phyloP scores from a whole-genome alignment of 352 stramenopile genomes.

The Globisporangium paroecandrum region DNA sequence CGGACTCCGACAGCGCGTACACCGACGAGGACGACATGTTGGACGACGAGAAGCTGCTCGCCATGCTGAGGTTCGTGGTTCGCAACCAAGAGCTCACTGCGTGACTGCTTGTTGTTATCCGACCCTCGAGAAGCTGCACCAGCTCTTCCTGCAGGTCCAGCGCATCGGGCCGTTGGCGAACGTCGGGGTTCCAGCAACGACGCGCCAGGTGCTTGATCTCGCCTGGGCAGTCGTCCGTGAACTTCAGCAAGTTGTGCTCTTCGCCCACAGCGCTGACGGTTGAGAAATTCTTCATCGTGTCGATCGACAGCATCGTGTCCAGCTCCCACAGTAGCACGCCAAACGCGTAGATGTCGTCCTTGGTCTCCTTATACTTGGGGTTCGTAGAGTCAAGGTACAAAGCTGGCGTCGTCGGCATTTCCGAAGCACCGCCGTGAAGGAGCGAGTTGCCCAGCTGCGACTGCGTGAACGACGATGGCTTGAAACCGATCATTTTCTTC shows the following conservation, averaged over 20 bases:
- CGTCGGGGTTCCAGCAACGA: constrained; percentile 59
- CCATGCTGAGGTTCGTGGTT: constrained; percentile 36
- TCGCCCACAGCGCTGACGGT: constrained; percentile 17
- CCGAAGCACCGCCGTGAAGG: constrained; percentile 8
- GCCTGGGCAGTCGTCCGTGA: constrained; percentile 52
- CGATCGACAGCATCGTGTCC: constrained; percentile 67
- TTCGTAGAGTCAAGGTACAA: not conserved
- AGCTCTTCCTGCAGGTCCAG: constrained; percentile 78
- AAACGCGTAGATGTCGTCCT: constrained; percentile 68
- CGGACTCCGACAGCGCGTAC: constrained; percentile 28
- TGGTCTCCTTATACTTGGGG: constrained; percentile 4
- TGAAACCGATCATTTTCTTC: constrained; percentile 28
- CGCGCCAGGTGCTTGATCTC: constrained; percentile 38
- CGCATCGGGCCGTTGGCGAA: constrained; percentile 42
- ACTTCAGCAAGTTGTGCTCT: constrained; percentile 60
- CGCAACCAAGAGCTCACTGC: constrained; percentile 51
- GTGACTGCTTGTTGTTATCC: constrained; percentile 43
- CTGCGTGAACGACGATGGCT: constrained; percentile 29
- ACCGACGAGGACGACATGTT: constrained; percentile 39
- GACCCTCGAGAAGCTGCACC: constrained; percentile 62
- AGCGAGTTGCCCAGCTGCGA: constrained; percentile 19
- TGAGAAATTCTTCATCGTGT: constrained; percentile 47
- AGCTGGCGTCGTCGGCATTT: constrained; percentile 1
- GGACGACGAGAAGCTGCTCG: constrained; percentile 46
- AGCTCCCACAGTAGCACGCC: constrained; percentile 73